A percentile compares a stretch with the other conserved stretches of the same genome.
phyloP scores from a whole-genome alignment of 2,329 filamentous ascomycete genomes.

The Beauveria varroae region DNA sequence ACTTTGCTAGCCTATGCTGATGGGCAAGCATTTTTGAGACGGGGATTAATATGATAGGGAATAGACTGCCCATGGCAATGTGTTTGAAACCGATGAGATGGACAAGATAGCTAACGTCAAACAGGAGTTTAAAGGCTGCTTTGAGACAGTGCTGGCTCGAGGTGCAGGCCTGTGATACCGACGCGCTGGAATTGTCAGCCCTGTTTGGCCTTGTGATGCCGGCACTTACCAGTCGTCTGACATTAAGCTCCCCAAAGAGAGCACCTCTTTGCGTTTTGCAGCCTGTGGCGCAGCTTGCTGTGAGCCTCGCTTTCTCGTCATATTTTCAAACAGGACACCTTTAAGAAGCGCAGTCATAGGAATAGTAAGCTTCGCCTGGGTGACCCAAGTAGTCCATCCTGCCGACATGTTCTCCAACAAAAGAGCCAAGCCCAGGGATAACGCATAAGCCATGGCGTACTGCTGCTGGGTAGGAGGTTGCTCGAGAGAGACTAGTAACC shows the following conservation, averaged over 20 bases:
- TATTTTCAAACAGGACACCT: conserved; percentile 9
- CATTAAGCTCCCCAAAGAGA: conserved; percentile 3
- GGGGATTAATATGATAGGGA: conserved; percentile 7
- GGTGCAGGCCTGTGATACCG: neutral
- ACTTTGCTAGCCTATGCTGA: neutral
- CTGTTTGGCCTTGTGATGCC: neutral
- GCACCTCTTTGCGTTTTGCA: neutral
- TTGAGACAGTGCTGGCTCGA: conserved; percentile 7
- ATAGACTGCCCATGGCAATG: neutral
- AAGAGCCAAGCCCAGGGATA: conserved; percentile 40
- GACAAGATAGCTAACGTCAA: conserved; percentile 11
- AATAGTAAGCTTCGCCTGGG: neutral
- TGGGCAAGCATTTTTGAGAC: conserved; percentile 8
- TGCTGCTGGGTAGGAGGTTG: conserved; percentile 37
- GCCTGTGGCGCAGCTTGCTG: neutral
- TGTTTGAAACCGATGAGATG: conserved; percentile 9
- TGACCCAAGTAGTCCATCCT: conserved; percentile 5
- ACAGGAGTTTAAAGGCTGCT: conserved; percentile 5
- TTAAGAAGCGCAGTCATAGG: conserved; percentile 4
- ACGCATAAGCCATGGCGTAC: conserved; percentile 45
- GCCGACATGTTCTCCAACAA: conserved; percentile 42
- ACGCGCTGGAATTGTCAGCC: neutral
- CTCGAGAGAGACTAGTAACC: conserved; percentile 3
- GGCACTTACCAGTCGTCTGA: neutral
- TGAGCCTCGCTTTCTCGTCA: neutral